Evolutionary conservation across 768 basidiomycete genomes (phyloP).

Genomic region (Mycena olivaceomarginata): DNA sequence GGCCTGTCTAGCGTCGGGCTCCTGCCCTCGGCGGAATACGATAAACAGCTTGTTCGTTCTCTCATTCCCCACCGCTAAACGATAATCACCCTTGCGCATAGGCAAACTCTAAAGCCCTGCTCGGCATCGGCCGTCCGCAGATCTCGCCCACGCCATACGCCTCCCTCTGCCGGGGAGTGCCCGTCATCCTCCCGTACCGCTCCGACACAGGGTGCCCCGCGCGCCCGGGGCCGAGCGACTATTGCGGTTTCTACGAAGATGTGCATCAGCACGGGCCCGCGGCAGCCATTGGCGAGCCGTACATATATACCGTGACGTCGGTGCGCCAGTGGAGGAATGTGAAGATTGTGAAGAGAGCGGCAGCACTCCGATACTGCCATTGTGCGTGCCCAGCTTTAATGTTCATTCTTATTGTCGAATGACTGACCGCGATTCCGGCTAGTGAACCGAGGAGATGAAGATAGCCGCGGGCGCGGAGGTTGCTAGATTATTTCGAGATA

Average conservation of each 20-base stretch:
- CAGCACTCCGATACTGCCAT: conserved; percentile 33
- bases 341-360: conserved; percentile 22
- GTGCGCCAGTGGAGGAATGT: conserved; percentile 18
- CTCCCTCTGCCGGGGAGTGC: conserved; percentile 34
- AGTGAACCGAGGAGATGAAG: conserved; percentile 38
- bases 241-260: conserved; percentile 33
- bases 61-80: not conserved
- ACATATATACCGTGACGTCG: conserved; percentile 31
- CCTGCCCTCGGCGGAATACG: conserved; percentile 19
- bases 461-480: not conserved
- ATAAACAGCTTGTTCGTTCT: conserved; percentile 32
- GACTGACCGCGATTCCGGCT: not conserved
- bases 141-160: conserved; percentile 42
- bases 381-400: conserved; percentile 3
- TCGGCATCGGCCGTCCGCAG: conserved; percentile 38
- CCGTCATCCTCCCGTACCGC: conserved; percentile 34
- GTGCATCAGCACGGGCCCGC: conserved; percentile 40
- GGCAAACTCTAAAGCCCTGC: conserved; percentile 36
- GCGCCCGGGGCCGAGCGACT: conserved; percentile 9
- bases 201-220: conserved; percentile 33
- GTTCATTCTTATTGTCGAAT: not conserved
- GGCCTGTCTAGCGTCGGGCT: conserved; percentile 23
- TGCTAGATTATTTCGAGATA: conserved; percentile 38
- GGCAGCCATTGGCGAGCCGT: conserved; percentile 35
- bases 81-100: not conserved